A percentile compares a stretch with the other conserved stretches of the same genome.
Evolutionary conservation across 1,284 basidiomycete genomes (phyloP).

Genomic region (Moesziomyces sp.): DNA sequence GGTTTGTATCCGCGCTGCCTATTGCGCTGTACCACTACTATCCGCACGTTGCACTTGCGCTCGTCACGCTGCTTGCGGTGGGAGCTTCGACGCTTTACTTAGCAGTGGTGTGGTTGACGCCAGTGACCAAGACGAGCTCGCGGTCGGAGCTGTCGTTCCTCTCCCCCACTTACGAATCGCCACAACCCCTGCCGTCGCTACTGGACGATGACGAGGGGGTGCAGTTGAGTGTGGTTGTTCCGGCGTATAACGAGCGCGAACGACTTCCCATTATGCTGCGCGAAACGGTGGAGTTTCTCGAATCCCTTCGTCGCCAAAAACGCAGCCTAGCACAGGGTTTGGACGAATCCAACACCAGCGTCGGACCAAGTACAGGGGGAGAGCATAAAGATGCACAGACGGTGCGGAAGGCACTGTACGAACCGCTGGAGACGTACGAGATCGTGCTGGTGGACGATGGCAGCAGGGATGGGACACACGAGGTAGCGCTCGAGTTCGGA

Average conservation of each 20-base stretch:
- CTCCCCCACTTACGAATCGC: constrained; percentile 2
- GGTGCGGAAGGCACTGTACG: constrained; percentile 15
- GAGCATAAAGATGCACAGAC: neutral
- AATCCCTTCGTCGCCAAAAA: constrained; percentile 64
- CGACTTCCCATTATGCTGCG: constrained; percentile 84
- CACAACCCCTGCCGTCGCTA: constrained; percentile 18
- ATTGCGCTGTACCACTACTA: constrained; percentile 45
- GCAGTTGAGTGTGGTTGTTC: constrained; percentile 80
- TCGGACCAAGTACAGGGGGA: neutral
- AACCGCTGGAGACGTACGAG: constrained; percentile 70
- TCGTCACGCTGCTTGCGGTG: constrained; percentile 10
- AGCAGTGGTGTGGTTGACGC: constrained; percentile 25
- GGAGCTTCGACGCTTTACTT: constrained; percentile 22
- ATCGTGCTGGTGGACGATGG: constrained; percentile 91
- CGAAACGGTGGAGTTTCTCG: constrained; percentile 73
- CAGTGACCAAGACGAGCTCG: constrained; percentile 13
- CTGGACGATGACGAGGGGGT: constrained; percentile 30
- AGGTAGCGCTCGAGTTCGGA: constrained; percentile 76
- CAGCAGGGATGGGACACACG: constrained; percentile 79
- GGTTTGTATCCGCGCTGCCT: constrained; percentile 32
- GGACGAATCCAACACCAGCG: neutral
- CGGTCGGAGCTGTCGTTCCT: constrained; percentile 25
- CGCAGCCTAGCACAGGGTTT: constrained; percentile 18
- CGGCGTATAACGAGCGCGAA: constrained; percentile 87
- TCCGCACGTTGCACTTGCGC: constrained; percentile 20